phyloP scores from a whole-genome alignment of 345 rosid species.

The Eucalyptus microcorys region DNA sequence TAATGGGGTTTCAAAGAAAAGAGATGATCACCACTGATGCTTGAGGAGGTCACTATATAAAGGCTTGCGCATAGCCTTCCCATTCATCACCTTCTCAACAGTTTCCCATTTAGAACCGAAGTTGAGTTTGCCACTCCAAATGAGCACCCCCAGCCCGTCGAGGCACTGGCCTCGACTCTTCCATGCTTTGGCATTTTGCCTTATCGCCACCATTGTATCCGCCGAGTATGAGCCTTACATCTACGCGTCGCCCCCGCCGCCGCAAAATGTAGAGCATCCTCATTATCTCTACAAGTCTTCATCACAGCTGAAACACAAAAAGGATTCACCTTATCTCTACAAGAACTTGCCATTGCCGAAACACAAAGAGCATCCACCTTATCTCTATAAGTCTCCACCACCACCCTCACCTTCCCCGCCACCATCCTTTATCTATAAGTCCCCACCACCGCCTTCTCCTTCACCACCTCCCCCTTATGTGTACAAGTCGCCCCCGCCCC shows the following conservation, averaged over 20 bases:
- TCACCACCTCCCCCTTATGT: background rate
- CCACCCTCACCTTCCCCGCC: background rate
- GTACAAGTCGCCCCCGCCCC: background rate
- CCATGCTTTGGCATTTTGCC: constrained; percentile 11
- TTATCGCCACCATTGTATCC: constrained; percentile 5
- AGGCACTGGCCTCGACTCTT: constrained; percentile 12
- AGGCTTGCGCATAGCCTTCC: background rate
- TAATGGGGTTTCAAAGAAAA: background rate
- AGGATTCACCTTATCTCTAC: background rate
- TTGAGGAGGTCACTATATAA: background rate
- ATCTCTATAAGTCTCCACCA: background rate
- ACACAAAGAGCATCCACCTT: background rate
- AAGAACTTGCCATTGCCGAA: background rate
- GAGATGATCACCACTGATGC: background rate
- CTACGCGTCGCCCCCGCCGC: background rate
- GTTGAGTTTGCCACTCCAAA: background rate
- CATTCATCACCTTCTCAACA: background rate
- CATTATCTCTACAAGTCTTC: background rate
- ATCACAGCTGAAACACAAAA: background rate
- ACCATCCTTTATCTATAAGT: background rate
- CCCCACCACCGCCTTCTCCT: background rate
- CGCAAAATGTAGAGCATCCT: background rate
- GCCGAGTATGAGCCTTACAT: background rate
- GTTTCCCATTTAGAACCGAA: background rate
- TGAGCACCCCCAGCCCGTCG: constrained; percentile 4